Evolutionary conservation across 176 grass and related monocot species (phyloP), one percentile per base, ranked within the genome.

Genomic region (Aegilops sharonensis): DNA sequence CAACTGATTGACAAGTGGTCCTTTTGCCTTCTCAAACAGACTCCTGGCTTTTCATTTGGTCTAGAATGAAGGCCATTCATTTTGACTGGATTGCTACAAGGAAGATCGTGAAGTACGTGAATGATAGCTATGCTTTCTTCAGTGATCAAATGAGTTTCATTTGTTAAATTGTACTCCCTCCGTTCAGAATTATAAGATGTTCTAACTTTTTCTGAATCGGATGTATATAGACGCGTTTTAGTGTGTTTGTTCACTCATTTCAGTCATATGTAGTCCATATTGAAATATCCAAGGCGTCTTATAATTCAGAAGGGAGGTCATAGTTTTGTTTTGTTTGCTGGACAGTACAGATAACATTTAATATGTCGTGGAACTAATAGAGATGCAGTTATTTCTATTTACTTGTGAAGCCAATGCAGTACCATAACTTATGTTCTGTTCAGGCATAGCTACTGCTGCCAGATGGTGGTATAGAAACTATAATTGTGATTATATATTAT

Each of bases 41-140:
- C 88, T 93, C 86, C 88, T 88, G 88, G 88, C 67, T 93, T 93
- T 93, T 93, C 91, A 74, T 91, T 93, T 86, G 91, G 88, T 81
- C 82, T 93, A 91, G 91, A 93, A 93, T 90, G 89, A 90, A 86
- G 78, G 64, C 40, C 56, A 60, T 27, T 73, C 89, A 83, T 75
- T 72, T 90, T 90, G 82, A 78, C 40, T 83, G 84, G 85, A 85
- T 87, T 93, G 64, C 83, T 85, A 64, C 85, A 88, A 88, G 88
- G 78, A 85, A 60, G 65, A 65, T 87, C 68, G 73, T 84, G 77
- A 89, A 91, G 78, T 88, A 89, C 84, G 78, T 84, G 77, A 73
- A 78, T 60, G 52, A 87, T 77, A 77, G 69, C 76, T 81, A 70
- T 91, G 77, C 75, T 77, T 81, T 81, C 31, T 85, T 76, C 66